Evolutionary conservation across 148 eudicot species (phyloP).

Genomic region (Rhododendron molle): DNA sequence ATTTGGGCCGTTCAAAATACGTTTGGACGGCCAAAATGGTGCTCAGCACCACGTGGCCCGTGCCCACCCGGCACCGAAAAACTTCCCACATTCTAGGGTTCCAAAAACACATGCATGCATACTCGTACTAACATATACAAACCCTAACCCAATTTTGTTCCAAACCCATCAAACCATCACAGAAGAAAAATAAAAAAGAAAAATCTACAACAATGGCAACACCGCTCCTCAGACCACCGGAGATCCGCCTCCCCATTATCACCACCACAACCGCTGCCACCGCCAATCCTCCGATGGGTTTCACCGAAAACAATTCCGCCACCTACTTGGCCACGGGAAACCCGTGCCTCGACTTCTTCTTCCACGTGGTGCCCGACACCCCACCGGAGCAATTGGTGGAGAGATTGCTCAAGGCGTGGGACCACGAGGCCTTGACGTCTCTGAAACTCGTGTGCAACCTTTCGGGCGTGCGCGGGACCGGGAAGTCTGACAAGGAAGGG

Average conservation of each 20-base stretch:
- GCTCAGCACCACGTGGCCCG: too few relatives aligned
- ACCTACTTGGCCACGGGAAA: not conserved
- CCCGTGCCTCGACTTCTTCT: not conserved
- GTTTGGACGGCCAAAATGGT: too few relatives aligned
- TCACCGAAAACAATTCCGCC: conserved; percentile 20
- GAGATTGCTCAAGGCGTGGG: not conserved
- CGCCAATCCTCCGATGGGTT: not conserved
- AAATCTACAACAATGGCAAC: not conserved
- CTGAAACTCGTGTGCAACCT: not conserved
- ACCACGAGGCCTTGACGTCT: not conserved
- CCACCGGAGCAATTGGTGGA: not conserved
- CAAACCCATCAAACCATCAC: not conserved
- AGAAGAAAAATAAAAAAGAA: not conserved
- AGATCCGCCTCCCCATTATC: not conserved
- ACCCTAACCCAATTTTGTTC: not conserved
- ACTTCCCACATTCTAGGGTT: not conserved
- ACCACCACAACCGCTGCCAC: not conserved
- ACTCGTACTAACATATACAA: not conserved
- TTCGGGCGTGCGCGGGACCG: conserved; percentile 15
- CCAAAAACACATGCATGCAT: not conserved
- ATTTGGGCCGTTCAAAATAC: too few relatives aligned
- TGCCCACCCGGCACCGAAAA: too few relatives aligned
- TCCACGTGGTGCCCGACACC: not conserved
- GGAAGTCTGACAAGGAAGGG: conserved; percentile 18
- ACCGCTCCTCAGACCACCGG: not conserved